Percentiles rank a stretch among this genome's conserved stretches.
Conservation (phyloP, 1,284 basidiomycete genomes). For the Flammula alnicola region DNA sequence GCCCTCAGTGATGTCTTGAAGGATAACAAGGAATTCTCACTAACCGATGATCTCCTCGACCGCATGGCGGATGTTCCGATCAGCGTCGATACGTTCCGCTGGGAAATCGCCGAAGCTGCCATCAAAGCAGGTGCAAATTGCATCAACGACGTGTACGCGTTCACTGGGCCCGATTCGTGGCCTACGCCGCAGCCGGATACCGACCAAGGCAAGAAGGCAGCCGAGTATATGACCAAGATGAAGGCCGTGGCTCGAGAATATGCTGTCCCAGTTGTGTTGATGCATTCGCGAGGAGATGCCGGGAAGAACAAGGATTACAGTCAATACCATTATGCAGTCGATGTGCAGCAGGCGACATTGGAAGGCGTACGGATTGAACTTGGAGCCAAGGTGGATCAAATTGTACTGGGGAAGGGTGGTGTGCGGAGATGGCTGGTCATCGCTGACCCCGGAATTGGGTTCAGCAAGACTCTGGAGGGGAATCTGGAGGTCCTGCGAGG, state of each 20-base stretch:
- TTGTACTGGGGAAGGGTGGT: slow-evolving; percentile 76
- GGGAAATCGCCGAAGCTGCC: slow-evolving; percentile 79
- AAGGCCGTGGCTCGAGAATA: slow-evolving; percentile 65
- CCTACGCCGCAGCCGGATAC: slow-evolving; percentile 33
- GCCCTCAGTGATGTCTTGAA: neutral
- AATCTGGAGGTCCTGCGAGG: slow-evolving; percentile 76
- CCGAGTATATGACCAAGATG: slow-evolving; percentile 60
- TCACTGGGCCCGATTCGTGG: slow-evolving; percentile 66
- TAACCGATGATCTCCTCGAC: slow-evolving; percentile 6
- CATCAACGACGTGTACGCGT: slow-evolving; percentile 94
- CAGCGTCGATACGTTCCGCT: slow-evolving; percentile 93
- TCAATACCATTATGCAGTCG: slow-evolving; percentile 44
- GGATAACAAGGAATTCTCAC: slow-evolving; percentile 14
- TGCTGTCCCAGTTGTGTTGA: slow-evolving; percentile 79
- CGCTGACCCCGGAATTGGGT: slow-evolving; percentile 93
- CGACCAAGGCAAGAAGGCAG: slow-evolving; percentile 25
- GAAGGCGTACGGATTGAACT: slow-evolving; percentile 80
- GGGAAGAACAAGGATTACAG: slow-evolving; percentile 74
- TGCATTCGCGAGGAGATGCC: slow-evolving; percentile 92
- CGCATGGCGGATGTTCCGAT: slow-evolving; percentile 55
- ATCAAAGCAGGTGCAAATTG: slow-evolving; percentile 87
- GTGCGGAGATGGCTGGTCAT: slow-evolving; percentile 91
- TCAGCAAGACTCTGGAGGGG: slow-evolving; percentile 85
- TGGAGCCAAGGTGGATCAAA: slow-evolving; percentile 65
- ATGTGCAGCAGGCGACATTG: slow-evolving; percentile 54